phyloP scores from a whole-genome alignment of 441 rosid species.

The Gossypium gossypioides region DNA sequence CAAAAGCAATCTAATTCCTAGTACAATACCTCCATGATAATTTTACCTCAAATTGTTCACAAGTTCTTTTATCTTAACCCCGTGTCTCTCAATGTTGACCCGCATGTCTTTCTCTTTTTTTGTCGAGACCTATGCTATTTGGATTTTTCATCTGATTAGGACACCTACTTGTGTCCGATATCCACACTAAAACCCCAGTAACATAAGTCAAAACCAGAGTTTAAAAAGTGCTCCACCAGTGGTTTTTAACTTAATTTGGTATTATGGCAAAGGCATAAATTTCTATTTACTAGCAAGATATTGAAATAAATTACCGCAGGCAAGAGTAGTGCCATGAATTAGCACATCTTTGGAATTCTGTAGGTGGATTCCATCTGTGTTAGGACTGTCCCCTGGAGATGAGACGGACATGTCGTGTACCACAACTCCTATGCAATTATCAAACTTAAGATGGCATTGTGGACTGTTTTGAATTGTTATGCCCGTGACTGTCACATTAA shows the following conservation, averaged over 20 bases:
- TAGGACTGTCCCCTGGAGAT: conserved; percentile 95
- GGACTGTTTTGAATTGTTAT: conserved; percentile 89
- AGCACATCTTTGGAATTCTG: conserved; percentile 84
- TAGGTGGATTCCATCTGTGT: conserved; percentile 92
- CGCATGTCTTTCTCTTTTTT: conserved; percentile 12
- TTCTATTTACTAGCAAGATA: neutral
- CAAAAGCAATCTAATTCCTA: too few species aligned
- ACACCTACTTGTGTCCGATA: neutral
- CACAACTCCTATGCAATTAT: conserved; percentile 63
- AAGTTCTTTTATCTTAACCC: conserved; percentile 1
- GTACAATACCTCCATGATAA: too few species aligned
- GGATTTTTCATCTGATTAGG: too few species aligned
- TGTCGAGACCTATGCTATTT: neutral
- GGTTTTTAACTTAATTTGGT: neutral
- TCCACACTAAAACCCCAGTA: neutral
- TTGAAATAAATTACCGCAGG: conserved; percentile 57
- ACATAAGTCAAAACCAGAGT: conserved; percentile 3
- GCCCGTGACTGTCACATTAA: conserved; percentile 59
- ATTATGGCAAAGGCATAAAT: neutral
- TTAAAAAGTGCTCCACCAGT: conserved; percentile 16
- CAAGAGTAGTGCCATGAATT: conserved; percentile 58
- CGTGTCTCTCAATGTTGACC: conserved; percentile 13
- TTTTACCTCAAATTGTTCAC: neutral
- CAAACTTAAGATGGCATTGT: conserved; percentile 89
- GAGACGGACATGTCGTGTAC: conserved; percentile 59